Conservation (phyloP, 305 asterid genomes). For the Solanum hybrid region DNA sequence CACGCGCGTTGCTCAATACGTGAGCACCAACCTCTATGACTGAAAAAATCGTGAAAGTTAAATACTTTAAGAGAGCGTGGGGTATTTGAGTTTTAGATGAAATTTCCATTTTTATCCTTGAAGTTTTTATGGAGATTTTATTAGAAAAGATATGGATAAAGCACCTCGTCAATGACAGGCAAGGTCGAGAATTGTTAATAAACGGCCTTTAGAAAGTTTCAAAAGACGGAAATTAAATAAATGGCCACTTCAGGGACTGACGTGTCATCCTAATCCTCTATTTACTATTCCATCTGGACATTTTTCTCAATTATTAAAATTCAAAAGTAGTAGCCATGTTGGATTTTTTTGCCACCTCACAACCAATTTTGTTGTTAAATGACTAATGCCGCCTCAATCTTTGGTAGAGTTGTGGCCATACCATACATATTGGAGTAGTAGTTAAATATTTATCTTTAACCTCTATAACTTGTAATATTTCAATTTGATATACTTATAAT, state of each 20-base stretch:
- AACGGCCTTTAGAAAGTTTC: slow-evolving; percentile 28
- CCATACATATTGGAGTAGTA: background rate
- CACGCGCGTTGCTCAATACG: background rate
- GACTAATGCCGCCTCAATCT: background rate
- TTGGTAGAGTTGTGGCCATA: background rate
- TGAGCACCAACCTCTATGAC: background rate
- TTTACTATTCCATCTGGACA: background rate
- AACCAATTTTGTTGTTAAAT: background rate
- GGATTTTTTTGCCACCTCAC: background rate
- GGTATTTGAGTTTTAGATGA: background rate
- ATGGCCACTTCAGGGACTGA: slow-evolving; percentile 14
- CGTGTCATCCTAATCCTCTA: slow-evolving; percentile 40
- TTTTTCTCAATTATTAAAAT: background rate
- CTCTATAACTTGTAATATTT: background rate
- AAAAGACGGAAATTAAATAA: slow-evolving; percentile 10
- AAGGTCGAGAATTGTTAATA: slow-evolving; percentile 5
- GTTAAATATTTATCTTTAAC: background rate
- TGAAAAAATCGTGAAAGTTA: background rate
- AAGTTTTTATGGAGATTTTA: background rate
- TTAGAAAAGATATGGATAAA: background rate
- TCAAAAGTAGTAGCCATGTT: background rate
- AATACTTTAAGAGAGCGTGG: background rate
- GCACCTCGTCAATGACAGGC: background rate
- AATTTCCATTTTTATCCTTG: background rate
- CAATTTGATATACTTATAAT: background rate